These are phyloP conservation scores for Penicillium psychrofluorescens DNA, from an alignment of 495 filamentous ascomycete genomes.

Conservation along the genomic window DNA sequence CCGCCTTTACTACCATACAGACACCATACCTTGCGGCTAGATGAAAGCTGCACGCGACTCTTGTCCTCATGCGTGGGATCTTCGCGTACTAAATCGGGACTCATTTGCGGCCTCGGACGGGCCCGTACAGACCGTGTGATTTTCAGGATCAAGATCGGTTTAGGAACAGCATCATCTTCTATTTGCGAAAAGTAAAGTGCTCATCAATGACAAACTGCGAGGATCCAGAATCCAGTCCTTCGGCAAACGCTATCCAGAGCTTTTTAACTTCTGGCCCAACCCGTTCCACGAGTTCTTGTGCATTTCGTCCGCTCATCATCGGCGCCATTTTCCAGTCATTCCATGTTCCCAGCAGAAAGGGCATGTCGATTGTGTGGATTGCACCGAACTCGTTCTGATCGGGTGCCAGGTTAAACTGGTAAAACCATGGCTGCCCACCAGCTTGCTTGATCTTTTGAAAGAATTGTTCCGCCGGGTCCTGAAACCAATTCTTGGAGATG, in stretches of 20 bases:
- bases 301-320: conserved; percentile 2
- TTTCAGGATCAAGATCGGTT: too few relatives aligned
- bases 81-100: too few relatives aligned
- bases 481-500: conserved; percentile 9
- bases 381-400: neutral
- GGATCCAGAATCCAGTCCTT: too few relatives aligned
- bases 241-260: conserved; percentile 1
- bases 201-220: too few relatives aligned
- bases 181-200: too few relatives aligned
- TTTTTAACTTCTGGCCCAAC: conserved; percentile 1
- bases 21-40: too few relatives aligned
- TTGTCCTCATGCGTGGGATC: too few relatives aligned
- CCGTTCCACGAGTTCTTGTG: neutral
- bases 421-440: neutral
- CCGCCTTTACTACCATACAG: too few relatives aligned
- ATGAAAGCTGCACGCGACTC: too few relatives aligned
- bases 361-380: conserved; percentile 5
- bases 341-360: conserved; percentile 1
- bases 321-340: conserved; percentile 2
- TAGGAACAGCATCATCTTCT: too few relatives aligned
- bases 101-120: too few relatives aligned
- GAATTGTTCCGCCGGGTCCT: conserved; percentile 4
- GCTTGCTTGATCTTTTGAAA: conserved; percentile 1
- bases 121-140: too few relatives aligned
- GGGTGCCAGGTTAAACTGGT: neutral